Percentiles rank a stretch among this genome's conserved stretches.
phyloP scores from a whole-genome alignment of 495 filamentous ascomycete species.

The Daldinia grandis region DNA sequence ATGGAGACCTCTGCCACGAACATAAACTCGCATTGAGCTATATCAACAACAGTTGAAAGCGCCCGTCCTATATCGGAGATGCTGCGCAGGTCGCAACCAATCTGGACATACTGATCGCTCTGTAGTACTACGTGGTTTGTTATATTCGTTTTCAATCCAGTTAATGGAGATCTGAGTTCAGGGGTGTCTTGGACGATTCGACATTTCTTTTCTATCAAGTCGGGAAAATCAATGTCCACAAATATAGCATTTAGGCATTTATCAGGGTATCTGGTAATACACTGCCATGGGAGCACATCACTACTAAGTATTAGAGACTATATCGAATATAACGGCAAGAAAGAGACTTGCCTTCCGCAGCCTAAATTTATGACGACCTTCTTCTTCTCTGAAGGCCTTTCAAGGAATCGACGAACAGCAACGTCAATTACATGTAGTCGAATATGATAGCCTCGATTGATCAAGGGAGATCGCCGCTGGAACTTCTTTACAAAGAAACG shows the following conservation, averaged over 20 bases:
- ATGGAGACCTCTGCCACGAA: slow-evolving; percentile 90
- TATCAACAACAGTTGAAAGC: slow-evolving; percentile 63
- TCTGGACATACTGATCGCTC: slow-evolving; percentile 75
- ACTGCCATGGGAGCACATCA: slow-evolving; percentile 91
- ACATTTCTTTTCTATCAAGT: slow-evolving; percentile 79
- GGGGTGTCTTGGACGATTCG: slow-evolving; percentile 67
- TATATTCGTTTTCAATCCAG: slow-evolving; percentile 53
- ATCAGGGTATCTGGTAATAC: slow-evolving; percentile 68
- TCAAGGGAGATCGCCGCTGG: slow-evolving; percentile 79
- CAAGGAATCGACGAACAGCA: slow-evolving; percentile 74
- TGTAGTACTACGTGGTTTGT: slow-evolving; percentile 60
- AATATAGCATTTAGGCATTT: slow-evolving; percentile 68
- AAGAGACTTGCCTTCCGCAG: slow-evolving; percentile 79
- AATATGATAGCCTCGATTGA: slow-evolving; percentile 89
- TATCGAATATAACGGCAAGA: slow-evolving; percentile 9
- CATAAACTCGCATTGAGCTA: slow-evolving; percentile 68
- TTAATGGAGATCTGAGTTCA: slow-evolving; percentile 64
- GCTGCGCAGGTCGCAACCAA: slow-evolving; percentile 84
- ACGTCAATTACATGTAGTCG: slow-evolving; percentile 82
- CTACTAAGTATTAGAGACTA: slow-evolving; percentile 54
- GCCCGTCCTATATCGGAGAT: slow-evolving; percentile 63
- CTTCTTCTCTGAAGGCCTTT: slow-evolving; percentile 62
- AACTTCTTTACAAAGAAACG: slow-evolving; percentile 87
- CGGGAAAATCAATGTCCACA: slow-evolving; percentile 87
- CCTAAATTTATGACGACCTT: slow-evolving; percentile 88